These are phyloP conservation scores for Mortierella claussenii DNA, from an alignment of 192 early-diverging fungal genomes.

Conservation along the genomic window DNA sequence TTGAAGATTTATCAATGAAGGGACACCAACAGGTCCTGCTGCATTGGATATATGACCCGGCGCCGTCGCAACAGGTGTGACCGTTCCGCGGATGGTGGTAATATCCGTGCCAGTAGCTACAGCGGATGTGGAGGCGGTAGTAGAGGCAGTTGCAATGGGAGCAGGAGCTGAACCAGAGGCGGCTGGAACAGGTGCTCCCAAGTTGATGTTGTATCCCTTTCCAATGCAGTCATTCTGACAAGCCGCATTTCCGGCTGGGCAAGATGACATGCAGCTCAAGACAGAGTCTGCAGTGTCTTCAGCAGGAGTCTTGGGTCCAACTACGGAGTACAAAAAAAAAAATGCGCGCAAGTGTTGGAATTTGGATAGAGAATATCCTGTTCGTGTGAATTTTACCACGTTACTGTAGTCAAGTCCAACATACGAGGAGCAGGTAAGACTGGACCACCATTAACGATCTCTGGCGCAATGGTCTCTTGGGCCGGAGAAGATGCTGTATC, in stretches of 20 bases:
- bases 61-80: too few relatives aligned
- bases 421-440: background rate
- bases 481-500: background rate
- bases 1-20: background rate
- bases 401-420: too few relatives aligned
- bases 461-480: too few relatives aligned
- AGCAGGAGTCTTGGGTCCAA: slow-evolving; percentile 13
- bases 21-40: background rate
- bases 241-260: background rate
- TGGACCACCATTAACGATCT: too few relatives aligned
- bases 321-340: background rate
- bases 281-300: slow-evolving; percentile 30
- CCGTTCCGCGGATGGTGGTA: too few relatives aligned
- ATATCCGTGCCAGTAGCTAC: background rate
- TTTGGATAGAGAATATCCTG: background rate
- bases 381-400: background rate
- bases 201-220: slow-evolving; percentile 13
- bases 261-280: slow-evolving; percentile 12
- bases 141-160: background rate
- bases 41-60: too few relatives aligned
- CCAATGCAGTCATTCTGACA: slow-evolving; percentile 26
- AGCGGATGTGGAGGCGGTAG: too few relatives aligned
- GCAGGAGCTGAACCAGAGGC: background rate
- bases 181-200: background rate
- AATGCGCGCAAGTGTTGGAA: background rate